phyloP scores from a whole-genome alignment of 202 grass and related monocot species.

The Miscanthus sacchariflorus region DNA sequence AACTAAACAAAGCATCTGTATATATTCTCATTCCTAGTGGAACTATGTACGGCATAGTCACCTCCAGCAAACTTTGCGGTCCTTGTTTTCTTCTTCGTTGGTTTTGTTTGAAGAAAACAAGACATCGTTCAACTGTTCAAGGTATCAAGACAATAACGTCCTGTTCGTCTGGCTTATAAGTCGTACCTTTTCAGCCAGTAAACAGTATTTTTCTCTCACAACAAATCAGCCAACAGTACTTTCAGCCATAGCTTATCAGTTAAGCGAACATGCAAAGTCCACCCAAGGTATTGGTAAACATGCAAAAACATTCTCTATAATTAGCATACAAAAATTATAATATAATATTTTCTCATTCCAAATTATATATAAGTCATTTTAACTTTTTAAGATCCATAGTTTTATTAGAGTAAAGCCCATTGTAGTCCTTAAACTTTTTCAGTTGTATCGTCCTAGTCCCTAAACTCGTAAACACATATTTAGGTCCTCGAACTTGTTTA shows the following conservation, averaged over 20 bases:
- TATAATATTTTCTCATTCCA: background rate
- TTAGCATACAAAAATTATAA: background rate
- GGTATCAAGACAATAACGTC: background rate
- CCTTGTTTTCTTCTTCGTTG: conserved; percentile 38
- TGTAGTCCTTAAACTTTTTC: too few relatives aligned
- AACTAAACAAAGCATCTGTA: background rate
- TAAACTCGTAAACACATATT: background rate
- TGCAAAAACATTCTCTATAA: background rate
- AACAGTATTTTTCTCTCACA: too few relatives aligned
- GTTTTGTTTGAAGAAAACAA: conserved; percentile 6
- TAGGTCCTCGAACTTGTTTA: background rate
- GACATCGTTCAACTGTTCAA: background rate
- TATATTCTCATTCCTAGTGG: conserved; percentile 37
- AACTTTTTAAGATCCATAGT: background rate
- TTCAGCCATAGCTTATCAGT: too few relatives aligned
- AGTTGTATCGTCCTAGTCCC: rapidly evolving
- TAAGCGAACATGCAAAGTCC: background rate
- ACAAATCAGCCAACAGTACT: too few relatives aligned
- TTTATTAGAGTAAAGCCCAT: too few relatives aligned
- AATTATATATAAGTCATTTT: background rate
- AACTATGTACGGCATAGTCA: conserved; percentile 27
- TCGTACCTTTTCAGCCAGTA: too few relatives aligned
- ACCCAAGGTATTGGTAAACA: conserved; percentile 1
- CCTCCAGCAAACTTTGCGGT: conserved; percentile 28
- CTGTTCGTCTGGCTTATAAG: too few relatives aligned